Evolutionary conservation across 805 yeast genomes (phyloP), one percentile per base, ranked within the genome.

Genomic region (Suhomyces emberorum): DNA sequence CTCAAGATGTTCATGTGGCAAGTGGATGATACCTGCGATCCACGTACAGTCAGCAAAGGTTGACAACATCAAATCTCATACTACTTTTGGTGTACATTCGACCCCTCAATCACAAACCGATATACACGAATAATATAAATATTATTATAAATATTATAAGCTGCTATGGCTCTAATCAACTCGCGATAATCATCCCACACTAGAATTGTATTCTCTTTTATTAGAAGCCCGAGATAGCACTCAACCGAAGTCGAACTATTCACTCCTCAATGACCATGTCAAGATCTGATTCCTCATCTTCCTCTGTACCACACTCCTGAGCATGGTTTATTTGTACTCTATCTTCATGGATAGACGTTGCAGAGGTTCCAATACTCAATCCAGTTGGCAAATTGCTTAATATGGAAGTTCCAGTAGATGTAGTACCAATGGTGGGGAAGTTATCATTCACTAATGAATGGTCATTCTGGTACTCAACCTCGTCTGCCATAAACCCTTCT

Each of bases 1-100:
- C 0, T 79, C 91, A 2, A 68, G 95, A 49, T 93, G 98, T 59
- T 79, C 93, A 39, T 93, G 98, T 59, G 97, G 97, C 2, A 79
- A 77, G 49, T 93, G 98, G 98, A 81, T 91, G 71, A 75, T 87
- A 7, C 98, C 98, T 0, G 95, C 95, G 1, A 73, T 93, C 41
- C 87, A 85, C 56, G 59, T 93, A 37, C 88, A 81, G 57, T 69
- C 80, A 19, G 83, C 88, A 5, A 85, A 86, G 55, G 91, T 87
- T 4, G 97, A 91, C 55, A 38, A 38, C 12, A 19, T 38, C 3
- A 38, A 35, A 25, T 10, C 15, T 7, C 12, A n/a, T 14, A 6
- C 25, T 16, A 15, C 31, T 24, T 19, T 14, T 4, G 15, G 10
- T 7, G 23, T 20, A 20, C 23, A 7, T 20, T 10, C 23, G 9